phyloP scores from a whole-genome alignment of 257 asterid species.

The Capsicum chinense region DNA sequence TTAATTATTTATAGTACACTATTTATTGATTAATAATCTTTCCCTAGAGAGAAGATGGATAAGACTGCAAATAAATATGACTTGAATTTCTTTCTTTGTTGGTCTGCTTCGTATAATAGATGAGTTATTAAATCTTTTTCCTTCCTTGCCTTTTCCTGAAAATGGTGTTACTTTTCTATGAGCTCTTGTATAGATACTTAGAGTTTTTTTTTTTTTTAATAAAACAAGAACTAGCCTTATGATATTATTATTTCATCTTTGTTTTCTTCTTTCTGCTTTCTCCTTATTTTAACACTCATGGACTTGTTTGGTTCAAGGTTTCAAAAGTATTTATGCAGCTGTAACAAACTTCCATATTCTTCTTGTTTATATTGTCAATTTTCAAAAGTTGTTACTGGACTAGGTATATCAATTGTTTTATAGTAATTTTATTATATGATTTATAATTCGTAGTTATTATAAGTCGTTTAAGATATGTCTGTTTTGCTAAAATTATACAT shows the following conservation, averaged over 20 bases:
- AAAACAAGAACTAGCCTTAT: not conserved
- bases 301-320: not conserved
- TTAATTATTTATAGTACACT: too few species aligned
- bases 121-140: too few species aligned
- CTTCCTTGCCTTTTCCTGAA: not conserved
- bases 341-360: not conserved
- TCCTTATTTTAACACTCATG: constrained; percentile 20
- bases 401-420: too few species aligned
- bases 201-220: not conserved
- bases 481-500: too few species aligned
- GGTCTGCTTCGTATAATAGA: too few species aligned
- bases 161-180: not conserved
- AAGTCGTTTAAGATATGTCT: too few species aligned
- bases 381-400: not conserved
- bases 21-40: too few species aligned
- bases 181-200: not conserved
- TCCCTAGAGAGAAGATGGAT: too few species aligned
- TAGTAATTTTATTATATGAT: too few species aligned
- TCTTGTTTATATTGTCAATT: not conserved
- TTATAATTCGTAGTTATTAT: too few species aligned
- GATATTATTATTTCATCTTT: not conserved
- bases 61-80: too few species aligned
- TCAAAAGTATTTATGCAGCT: not conserved
- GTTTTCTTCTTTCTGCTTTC: not conserved
- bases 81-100: too few species aligned